A percentile compares a stretch with the other conserved stretches of the same genome.
These are phyloP conservation scores for Vitis hybrid DNA, from an alignment of 177 flowering plant species.

Conservation along the genomic window DNA sequence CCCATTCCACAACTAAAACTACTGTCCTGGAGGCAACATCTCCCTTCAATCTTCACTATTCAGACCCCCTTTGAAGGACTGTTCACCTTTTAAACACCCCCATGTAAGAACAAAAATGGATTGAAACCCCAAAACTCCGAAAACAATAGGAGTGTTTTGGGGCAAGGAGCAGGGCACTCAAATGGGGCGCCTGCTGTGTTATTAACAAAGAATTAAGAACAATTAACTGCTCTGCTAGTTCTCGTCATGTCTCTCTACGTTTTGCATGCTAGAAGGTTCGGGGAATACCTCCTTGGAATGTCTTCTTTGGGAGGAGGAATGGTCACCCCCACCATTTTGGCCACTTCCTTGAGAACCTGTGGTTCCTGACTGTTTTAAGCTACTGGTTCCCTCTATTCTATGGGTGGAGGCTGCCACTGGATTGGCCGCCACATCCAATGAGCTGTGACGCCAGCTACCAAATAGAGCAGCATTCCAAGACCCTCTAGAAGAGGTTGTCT, in stretches of 20 bases:
- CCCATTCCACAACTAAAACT: conserved; percentile 2
- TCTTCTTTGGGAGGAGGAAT: conserved; percentile 51
- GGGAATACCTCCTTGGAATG: conserved; percentile 64
- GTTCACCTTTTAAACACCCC: not conserved
- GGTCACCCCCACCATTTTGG: conserved; percentile 29
- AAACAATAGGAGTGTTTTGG: conserved; percentile 3
- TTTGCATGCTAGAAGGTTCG: conserved; percentile 42
- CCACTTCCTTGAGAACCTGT: conserved; percentile 49
- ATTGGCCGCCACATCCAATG: conserved; percentile 32
- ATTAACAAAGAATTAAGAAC: conserved; percentile 49
- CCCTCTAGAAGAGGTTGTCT: conserved; percentile 48
- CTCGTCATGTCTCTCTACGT: conserved; percentile 40
- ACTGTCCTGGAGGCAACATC: not conserved
- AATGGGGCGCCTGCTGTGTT: conserved; percentile 59
- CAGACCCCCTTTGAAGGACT: not conserved
- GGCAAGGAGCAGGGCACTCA: conserved; percentile 42
- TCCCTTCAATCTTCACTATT: not conserved
- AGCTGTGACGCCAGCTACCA: conserved; percentile 56
- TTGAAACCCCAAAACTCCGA: conserved; percentile 8
- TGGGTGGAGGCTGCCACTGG: conserved; percentile 21
- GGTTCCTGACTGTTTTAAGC: conserved; percentile 41
- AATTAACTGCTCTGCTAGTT: conserved; percentile 19
- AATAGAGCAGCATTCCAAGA: conserved; percentile 58
- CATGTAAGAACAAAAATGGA: conserved; percentile 6
- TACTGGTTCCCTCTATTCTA: conserved; percentile 26